Base-by-base conservation (phyloP, 176 grass and related monocot species). In the Musa itinerans region DNA sequence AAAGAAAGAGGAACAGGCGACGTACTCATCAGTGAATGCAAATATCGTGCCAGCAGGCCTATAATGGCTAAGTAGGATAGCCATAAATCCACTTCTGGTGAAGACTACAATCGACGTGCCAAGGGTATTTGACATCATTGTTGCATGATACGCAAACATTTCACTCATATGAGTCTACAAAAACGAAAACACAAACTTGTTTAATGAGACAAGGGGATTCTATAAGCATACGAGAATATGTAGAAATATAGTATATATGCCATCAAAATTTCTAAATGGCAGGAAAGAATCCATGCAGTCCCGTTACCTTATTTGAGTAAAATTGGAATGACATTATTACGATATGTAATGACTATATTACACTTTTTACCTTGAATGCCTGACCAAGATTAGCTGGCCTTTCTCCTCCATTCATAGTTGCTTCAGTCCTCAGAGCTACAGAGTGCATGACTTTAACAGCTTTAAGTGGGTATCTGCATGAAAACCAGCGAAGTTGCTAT, bases 401-500 rank as follows among this genome's bases (percentile, higher is more conserved):
- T 74, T 87, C 90, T 74, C 76, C 81, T 57, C 80, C 82, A 78
- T 78, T 81, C 59, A 99, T 85, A 73, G 95, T 89, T 78, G 88
- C 90, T 80, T 99, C 95, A 57, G 90, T 94, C 78, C 95, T 90
- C 65, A 99, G 83, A 50, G 90, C 86, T 72, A 99, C 95, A 10
- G 86, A 84, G 81, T 99, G 95, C 95, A 99, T 99, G 69, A 99
- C 95, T 80, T 99, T 99, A 73, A 99, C 95, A 84, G 95, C 90
- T 99, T 99, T 99, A 78, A 99, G 86, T 23, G 95, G 95, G 84
- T 87, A 94, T 87, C 95, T 99, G 76, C 73, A 43, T 77, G 8
- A 63, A 1, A 61, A 8, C 24, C 54, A 77, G 4, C 20, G 16
- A 53, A 19, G 1, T 16, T 11, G 10, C 67, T 50, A 16, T 16